A percentile compares a stretch with the other conserved stretches of the same genome.
Conservation (phyloP, 768 basidiomycete genomes). For the Tulasnella sp. region DNA sequence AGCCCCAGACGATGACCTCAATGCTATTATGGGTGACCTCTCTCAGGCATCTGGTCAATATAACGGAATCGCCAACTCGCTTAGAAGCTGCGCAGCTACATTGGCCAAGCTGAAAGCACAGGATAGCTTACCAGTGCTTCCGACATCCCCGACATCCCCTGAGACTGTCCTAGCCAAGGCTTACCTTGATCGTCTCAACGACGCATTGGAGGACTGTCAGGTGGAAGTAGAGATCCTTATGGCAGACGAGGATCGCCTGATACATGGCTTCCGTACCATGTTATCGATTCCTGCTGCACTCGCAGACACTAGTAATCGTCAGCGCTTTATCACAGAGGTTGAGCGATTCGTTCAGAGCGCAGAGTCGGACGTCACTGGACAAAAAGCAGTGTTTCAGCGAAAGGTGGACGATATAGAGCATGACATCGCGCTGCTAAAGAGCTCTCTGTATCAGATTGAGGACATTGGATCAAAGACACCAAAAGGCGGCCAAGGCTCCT, state of each 20-base stretch:
- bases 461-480: constrained; percentile 16
- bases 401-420: constrained; percentile 67
- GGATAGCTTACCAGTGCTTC: constrained; percentile 13
- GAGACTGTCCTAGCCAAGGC: constrained; percentile 36
- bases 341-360: constrained; percentile 36
- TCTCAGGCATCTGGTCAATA: constrained; percentile 33
- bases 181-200: constrained; percentile 46
- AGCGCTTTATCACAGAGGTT: constrained; percentile 38
- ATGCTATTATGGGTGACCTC: background rate
- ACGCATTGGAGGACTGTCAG: constrained; percentile 66
- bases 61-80: constrained; percentile 46
- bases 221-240: constrained; percentile 74
- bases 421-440: constrained; percentile 61
- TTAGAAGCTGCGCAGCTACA: constrained; percentile 58
- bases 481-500: constrained; percentile 10
- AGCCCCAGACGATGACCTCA: background rate
- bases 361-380: constrained; percentile 39
- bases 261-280: constrained; percentile 57
- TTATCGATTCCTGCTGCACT: constrained; percentile 45
- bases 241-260: constrained; percentile 57
- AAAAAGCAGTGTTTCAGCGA: constrained; percentile 39
- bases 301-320: constrained; percentile 20
- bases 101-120: constrained; percentile 44
- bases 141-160: background rate
- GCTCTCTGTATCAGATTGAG: constrained; percentile 38